Percentiles rank a stretch among this genome's conserved stretches.
Conservation (phyloP, 2,329 filamentous ascomycete species). For the Apiospora marii region DNA sequence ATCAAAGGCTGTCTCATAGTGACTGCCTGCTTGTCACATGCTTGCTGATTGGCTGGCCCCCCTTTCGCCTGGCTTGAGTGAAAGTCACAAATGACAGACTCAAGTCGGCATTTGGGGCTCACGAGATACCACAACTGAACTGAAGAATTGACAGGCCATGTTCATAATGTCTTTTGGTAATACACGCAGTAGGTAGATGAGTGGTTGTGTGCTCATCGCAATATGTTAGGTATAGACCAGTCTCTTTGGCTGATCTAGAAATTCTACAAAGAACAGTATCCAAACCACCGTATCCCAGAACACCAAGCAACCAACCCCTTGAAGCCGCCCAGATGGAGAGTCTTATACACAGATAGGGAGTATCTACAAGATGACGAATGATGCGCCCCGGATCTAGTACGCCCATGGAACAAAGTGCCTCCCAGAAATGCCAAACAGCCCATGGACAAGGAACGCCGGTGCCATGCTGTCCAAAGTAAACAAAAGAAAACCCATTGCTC, state of each 20-base stretch:
- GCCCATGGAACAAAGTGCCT: conserved; percentile 9
- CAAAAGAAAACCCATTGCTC: conserved; percentile 12
- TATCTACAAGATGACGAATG: conserved; percentile 6
- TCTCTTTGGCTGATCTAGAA: conserved; percentile 12
- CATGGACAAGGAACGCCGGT: conserved; percentile 17
- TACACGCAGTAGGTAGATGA: background rate
- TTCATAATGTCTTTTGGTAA: conserved; percentile 6
- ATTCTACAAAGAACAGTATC: conserved; percentile 9
- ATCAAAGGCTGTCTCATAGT: background rate
- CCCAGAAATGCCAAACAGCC: conserved; percentile 7
- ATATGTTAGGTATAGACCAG: background rate
- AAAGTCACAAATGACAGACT: background rate
- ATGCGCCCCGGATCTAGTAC: conserved; percentile 18
- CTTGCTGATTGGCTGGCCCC: background rate
- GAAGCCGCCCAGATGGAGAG: conserved; percentile 9
- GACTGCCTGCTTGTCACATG: background rate
- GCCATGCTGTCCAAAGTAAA: conserved; percentile 6
- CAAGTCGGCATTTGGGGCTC: no score
- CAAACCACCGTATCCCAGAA: conserved; percentile 10
- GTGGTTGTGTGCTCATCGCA: background rate
- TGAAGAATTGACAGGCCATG: background rate
- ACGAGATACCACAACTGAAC: background rate
- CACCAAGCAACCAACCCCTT: conserved; percentile 1
- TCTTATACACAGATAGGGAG: conserved; percentile 12
- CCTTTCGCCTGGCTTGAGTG: background rate